Base-by-base conservation (phyloP, 2,329 filamentous ascomycete genomes). In the Aspergillus nomiae region DNA sequence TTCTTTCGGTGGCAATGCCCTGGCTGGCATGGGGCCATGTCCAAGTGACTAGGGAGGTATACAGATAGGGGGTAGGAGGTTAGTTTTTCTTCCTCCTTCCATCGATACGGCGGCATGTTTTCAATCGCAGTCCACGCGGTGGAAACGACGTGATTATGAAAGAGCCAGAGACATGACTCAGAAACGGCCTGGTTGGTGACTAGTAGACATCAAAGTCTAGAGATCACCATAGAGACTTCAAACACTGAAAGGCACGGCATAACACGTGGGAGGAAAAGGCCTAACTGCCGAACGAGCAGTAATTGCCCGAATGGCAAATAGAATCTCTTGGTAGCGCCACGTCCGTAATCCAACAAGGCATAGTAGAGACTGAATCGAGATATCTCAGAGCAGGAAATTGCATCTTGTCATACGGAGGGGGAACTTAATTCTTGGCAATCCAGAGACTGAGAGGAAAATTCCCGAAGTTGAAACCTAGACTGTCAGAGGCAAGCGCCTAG, bases 401-500 rank as follows among this genome's bases (percentile, higher is more conserved):
- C 48, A 38, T 34, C 58, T 24, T 34, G 24, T 30, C 58, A 59
- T 12, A 30, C 28, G 34, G 36, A 45, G 38, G 48, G 48, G 32
- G 48, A 36, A 53, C 51, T 60, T 51, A 48, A 28, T 43, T 36
- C 67, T 69, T 68, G 70, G 63, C 64, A 68, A 46, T 58, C 57
- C 59, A 63, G 67, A 63, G 63, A 60, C 38, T 45, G 55, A 64
- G 48, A 53, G 63, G 54, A 63, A 61, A 58, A 28, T 5, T 61
- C 59, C 59, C 56, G 50, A 60, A 56, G 45, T 62, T 75, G 73
- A 75, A 75, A 75, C 73, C 60, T 57, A 48, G 62, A 58, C 36
- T 66, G 73, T 75, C 71, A 59, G 70, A 73, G 66, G 67, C 63
- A 70, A 63, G 68, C 66, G 66, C 69, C 67, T 55, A 66, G 60